A percentile compares a stretch with the other conserved stretches of the same genome.
Evolutionary conservation across 2,329 filamentous ascomycete species (phyloP).

Genomic region (Aspergillus aculeatus): DNA sequence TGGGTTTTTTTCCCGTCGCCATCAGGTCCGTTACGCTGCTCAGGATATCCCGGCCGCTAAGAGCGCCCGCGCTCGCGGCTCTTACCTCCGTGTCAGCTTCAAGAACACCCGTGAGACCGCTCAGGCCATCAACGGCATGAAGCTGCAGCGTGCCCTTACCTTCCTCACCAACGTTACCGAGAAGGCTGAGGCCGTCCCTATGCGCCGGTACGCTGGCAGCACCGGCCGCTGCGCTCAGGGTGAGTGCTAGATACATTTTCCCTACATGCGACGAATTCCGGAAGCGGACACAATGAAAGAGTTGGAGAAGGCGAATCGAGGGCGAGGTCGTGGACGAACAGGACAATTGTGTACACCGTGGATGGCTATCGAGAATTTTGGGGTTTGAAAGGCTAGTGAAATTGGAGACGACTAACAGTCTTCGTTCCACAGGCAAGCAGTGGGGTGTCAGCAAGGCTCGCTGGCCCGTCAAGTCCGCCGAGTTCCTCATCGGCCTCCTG

Average conservation of each 20-base stretch:
- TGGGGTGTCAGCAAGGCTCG: slow-evolving; percentile 97
- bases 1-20: slow-evolving; percentile 20
- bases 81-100: slow-evolving; percentile 98
- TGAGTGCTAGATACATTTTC: slow-evolving; percentile 57
- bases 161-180: slow-evolving; percentile 98
- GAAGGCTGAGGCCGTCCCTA: slow-evolving; percentile 96
- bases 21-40: slow-evolving; percentile 92
- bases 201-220: slow-evolving; percentile 95
- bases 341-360: background rate
- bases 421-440: slow-evolving; percentile 74
- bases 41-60: slow-evolving; percentile 83
- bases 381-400: background rate
- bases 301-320: slow-evolving; percentile 4
- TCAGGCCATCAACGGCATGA: slow-evolving; percentile 99
- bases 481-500: slow-evolving; percentile 95
- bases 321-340: background rate
- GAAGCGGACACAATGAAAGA: background rate
- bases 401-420: slow-evolving; percentile 7
- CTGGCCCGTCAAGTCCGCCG: slow-evolving; percentile 99
- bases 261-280: slow-evolving; percentile 12
- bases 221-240: slow-evolving; percentile 96
- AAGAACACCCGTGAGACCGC: slow-evolving; percentile 99
- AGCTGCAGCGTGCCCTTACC: slow-evolving; percentile 87
- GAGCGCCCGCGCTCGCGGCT: slow-evolving; percentile 96
- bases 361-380: background rate